phyloP scores from a whole-genome alignment of 768 basidiomycete species.

The Amanita rubescens region DNA sequence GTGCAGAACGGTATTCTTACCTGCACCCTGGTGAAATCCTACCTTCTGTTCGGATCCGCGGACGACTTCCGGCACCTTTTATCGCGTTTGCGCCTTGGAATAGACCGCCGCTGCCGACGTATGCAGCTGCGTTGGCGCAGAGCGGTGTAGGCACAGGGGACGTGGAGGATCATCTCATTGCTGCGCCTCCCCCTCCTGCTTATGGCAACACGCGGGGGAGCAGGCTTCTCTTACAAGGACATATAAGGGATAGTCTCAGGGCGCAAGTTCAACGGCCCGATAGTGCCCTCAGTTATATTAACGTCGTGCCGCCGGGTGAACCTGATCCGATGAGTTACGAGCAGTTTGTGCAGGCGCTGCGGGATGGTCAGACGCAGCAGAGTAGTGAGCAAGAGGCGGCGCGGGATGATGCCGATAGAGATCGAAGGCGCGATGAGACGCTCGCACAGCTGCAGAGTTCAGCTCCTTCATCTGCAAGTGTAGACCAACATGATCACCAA shows the following conservation, averaged over 20 bases:
- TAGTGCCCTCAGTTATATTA: slow-evolving; percentile 28
- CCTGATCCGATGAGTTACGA: slow-evolving; percentile 37
- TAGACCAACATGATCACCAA: background rate
- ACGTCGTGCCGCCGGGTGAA: slow-evolving; percentile 20
- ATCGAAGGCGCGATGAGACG: slow-evolving; percentile 47
- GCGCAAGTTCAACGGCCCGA: slow-evolving; percentile 33
- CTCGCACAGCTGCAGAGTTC: slow-evolving; percentile 36
- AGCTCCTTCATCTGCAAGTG: slow-evolving; percentile 4
- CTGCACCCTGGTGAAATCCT: slow-evolving; percentile 52
- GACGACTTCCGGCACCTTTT: slow-evolving; percentile 13
- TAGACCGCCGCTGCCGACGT: slow-evolving; percentile 61
- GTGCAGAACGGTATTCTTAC: slow-evolving; percentile 55
- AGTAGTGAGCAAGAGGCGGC: background rate
- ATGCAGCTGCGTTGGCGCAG: slow-evolving; percentile 61
- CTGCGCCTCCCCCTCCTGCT: slow-evolving; percentile 64
- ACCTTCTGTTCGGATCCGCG: slow-evolving; percentile 29
- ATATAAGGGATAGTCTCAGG: slow-evolving; percentile 40
- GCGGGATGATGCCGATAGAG: slow-evolving; percentile 38
- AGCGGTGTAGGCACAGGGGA: slow-evolving; percentile 68
- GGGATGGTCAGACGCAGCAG: slow-evolving; percentile 4
- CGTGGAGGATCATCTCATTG: slow-evolving; percentile 65
- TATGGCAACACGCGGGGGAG: slow-evolving; percentile 71
- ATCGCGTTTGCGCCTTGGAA: slow-evolving; percentile 62
- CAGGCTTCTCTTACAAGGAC: slow-evolving; percentile 50
- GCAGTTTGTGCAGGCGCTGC: slow-evolving; percentile 49